A percentile compares a stretch with the other conserved stretches of the same genome.
These are phyloP conservation scores for Lactifluus hygrophoroides DNA, from an alignment of 768 basidiomycete genomes.

Conservation along the genomic window DNA sequence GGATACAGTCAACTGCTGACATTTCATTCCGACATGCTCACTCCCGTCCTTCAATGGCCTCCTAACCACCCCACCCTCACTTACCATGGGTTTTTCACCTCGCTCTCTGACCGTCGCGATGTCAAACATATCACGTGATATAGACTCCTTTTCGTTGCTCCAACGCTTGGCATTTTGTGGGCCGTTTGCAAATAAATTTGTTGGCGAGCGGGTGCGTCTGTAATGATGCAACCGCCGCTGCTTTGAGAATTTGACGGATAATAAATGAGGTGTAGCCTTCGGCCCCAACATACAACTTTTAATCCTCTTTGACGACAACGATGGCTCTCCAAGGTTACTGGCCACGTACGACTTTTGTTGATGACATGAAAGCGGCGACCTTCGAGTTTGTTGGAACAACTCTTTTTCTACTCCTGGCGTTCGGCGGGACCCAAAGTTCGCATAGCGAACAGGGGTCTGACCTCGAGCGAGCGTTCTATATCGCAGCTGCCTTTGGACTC, in stretches of 20 bases:
- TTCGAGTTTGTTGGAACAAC: slow-evolving; percentile 54
- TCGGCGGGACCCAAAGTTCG: slow-evolving; percentile 56
- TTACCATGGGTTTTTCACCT: no score
- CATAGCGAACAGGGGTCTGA: slow-evolving; percentile 27
- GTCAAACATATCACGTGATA: slow-evolving; percentile 5
- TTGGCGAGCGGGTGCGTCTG: background rate
- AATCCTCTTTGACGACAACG: background rate
- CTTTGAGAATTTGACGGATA: background rate
- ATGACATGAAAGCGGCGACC: slow-evolving; percentile 42
- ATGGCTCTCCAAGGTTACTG: slow-evolving; percentile 20
- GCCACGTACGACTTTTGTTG: slow-evolving; percentile 21
- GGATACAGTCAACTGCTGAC: background rate
- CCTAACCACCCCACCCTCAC: background rate
- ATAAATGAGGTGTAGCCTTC: background rate
- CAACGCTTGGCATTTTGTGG: no score
- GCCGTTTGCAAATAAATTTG: background rate
- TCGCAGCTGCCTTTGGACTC: slow-evolving; percentile 52
- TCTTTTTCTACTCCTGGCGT: slow-evolving; percentile 55
- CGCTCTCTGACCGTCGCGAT: no score
- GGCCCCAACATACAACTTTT: no score
- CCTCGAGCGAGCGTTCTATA: slow-evolving; percentile 43
- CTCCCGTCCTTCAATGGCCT: background rate
- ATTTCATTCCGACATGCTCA: no score
- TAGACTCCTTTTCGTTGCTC: background rate
- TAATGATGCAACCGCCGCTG: background rate